phyloP scores from a whole-genome alignment of 2,329 filamentous ascomycete genomes.

The Aplosporella prunicola region DNA sequence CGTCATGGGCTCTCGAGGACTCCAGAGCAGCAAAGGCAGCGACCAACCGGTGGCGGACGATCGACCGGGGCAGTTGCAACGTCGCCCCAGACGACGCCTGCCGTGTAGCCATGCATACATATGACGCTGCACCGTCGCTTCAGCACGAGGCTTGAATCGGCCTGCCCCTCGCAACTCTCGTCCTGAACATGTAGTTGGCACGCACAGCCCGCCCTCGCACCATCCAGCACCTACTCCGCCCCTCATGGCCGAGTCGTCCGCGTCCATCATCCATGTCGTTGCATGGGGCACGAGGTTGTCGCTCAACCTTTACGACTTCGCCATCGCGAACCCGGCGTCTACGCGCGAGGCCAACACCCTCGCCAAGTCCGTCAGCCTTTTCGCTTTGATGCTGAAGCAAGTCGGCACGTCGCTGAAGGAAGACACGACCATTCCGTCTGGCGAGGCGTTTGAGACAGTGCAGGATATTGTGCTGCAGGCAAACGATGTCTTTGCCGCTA shows the following conservation, averaged over 20 bases:
- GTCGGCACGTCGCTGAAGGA: slow-evolving; percentile 29
- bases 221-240: not conserved
- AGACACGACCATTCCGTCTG: slow-evolving; percentile 27
- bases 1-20: too few relatives aligned
- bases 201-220: not conserved
- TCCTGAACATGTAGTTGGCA: slow-evolving; percentile 6
- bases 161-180: too few relatives aligned
- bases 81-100: too few relatives aligned
- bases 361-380: slow-evolving; percentile 26
- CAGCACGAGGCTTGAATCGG: too few relatives aligned
- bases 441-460: slow-evolving; percentile 25
- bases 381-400: slow-evolving; percentile 29
- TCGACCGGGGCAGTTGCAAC: too few relatives aligned
- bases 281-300: slow-evolving; percentile 25
- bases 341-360: slow-evolving; percentile 21
- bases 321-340: slow-evolving; percentile 17
- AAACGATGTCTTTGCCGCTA: slow-evolving; percentile 19
- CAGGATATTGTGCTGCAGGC: slow-evolving; percentile 26
- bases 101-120: slow-evolving; percentile 5
- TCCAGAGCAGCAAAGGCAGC: too few relatives aligned
- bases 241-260: slow-evolving; percentile 25
- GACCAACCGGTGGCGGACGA: too few relatives aligned
- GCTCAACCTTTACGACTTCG: slow-evolving; percentile 25
- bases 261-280: slow-evolving; percentile 26
- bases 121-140: too few relatives aligned